Percentiles rank a stretch among this genome's conserved stretches.
Evolutionary conservation across 2,329 filamentous ascomycete species (phyloP).

Genomic region (Venturia oleaginea): DNA sequence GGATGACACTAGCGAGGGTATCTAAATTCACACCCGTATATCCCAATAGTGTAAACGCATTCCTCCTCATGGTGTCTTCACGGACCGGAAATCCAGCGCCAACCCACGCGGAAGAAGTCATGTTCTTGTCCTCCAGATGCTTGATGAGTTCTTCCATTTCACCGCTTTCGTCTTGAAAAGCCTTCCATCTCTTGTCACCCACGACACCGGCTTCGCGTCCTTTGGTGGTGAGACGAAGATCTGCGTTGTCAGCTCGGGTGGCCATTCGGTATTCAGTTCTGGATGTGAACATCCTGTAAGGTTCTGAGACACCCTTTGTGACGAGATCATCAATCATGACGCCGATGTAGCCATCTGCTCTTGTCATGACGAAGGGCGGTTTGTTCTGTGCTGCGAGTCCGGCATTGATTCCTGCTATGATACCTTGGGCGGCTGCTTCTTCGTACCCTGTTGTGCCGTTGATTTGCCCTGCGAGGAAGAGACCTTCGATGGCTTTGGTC

Average conservation of each 20-base stretch:
- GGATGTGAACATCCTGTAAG: slow-evolving; percentile 97
- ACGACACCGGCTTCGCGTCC: slow-evolving; percentile 72
- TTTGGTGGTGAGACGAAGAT: slow-evolving; percentile 71
- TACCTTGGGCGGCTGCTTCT: slow-evolving; percentile 87
- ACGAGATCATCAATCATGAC: slow-evolving; percentile 98
- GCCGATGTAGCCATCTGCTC: slow-evolving; percentile 90
- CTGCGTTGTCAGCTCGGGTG: slow-evolving; percentile 87
- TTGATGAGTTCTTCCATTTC: slow-evolving; percentile 59
- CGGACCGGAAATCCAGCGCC: slow-evolving; percentile 60
- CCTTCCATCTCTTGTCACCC: slow-evolving; percentile 65
- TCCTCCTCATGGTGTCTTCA: slow-evolving; percentile 56
- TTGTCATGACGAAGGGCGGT: slow-evolving; percentile 57
- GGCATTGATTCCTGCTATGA: slow-evolving; percentile 89
- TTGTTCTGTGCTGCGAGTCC: slow-evolving; percentile 66
- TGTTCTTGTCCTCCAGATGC: slow-evolving; percentile 48
- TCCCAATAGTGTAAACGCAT: slow-evolving; percentile 71
- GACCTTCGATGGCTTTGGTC: slow-evolving; percentile 79
- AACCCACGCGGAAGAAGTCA: slow-evolving; percentile 59
- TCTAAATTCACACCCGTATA: slow-evolving; percentile 51
- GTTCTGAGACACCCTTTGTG: slow-evolving; percentile 93
- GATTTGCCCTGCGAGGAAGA: slow-evolving; percentile 92
- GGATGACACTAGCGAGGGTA: slow-evolving; percentile 50
- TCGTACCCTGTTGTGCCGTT: slow-evolving; percentile 98
- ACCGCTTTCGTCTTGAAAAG: slow-evolving; percentile 54
- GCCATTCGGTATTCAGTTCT: slow-evolving; percentile 93